phyloP scores from a whole-genome alignment of 2,329 filamentous ascomycete genomes.

The Penicillium expansum region DNA sequence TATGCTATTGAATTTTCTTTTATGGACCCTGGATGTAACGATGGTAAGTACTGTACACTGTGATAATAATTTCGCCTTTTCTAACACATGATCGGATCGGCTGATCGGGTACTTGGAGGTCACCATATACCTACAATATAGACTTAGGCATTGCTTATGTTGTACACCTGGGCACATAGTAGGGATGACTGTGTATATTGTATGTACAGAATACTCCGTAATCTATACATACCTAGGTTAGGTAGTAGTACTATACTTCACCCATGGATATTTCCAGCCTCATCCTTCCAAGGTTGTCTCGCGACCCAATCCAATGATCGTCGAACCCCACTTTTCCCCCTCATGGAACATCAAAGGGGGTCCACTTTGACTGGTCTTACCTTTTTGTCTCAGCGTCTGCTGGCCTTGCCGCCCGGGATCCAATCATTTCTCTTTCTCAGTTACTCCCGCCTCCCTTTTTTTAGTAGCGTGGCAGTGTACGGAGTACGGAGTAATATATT shows the following conservation, averaged over 20 bases:
- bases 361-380: constrained; percentile 6
- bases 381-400: constrained; percentile 5
- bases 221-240: too few species aligned
- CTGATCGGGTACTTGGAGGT: background rate
- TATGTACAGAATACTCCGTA: too few species aligned
- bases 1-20: constrained; percentile 1
- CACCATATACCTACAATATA: background rate
- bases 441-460: constrained; percentile 11
- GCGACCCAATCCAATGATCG: too few species aligned
- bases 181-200: too few species aligned
- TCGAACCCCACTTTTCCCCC: background rate
- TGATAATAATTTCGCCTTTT: background rate
- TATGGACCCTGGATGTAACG: background rate
- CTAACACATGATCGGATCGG: background rate
- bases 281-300: background rate
- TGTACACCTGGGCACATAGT: too few species aligned
- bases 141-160: too few species aligned
- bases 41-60: background rate
- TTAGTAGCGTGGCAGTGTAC: constrained; percentile 5
- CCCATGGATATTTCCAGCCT: background rate
- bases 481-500: too few species aligned
- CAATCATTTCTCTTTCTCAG: background rate
- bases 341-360: background rate
- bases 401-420: background rate
- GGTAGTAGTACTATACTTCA: too few species aligned